phyloP scores from a whole-genome alignment of 163 green algal species.

The Chlorella variabilis region DNA sequence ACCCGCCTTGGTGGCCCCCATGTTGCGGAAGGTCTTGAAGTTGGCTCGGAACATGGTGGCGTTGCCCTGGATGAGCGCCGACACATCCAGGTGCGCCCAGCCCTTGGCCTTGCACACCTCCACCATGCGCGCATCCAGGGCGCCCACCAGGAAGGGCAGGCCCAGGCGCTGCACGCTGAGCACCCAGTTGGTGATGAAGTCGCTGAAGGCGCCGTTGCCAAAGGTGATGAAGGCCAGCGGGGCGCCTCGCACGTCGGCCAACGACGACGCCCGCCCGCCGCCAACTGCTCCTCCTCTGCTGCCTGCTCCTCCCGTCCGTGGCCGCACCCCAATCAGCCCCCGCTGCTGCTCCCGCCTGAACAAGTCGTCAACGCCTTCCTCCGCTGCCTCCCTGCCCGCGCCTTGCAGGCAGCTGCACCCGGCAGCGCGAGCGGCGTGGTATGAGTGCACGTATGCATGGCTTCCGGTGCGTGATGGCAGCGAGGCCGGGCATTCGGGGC shows the following conservation, averaged over 20 bases:
- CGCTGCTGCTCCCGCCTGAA: too few species aligned
- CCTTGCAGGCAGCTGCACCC: too few species aligned
- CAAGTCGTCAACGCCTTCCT: too few species aligned
- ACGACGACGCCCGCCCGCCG: neutral
- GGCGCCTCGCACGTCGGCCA: neutral
- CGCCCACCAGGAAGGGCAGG: constrained; percentile 3
- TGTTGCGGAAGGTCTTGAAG: constrained; percentile 24
- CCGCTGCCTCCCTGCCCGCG: too few species aligned
- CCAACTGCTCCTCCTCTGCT: neutral
- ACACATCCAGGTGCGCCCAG: constrained; percentile 14
- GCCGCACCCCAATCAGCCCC: too few species aligned
- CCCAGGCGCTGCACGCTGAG: constrained; percentile 8
- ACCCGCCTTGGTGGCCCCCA: constrained; percentile 24
- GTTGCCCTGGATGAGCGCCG: neutral
- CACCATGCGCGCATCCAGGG: constrained; percentile 5
- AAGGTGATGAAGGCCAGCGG: constrained; percentile 20
- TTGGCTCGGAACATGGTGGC: constrained; percentile 15
- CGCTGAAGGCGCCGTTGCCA: constrained; percentile 11
- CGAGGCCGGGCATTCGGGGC: too few species aligned
- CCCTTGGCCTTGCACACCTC: too few species aligned
- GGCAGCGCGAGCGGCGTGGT: too few species aligned
- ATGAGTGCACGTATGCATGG: too few species aligned
- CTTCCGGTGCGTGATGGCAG: too few species aligned
- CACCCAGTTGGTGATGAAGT: constrained; percentile 28
- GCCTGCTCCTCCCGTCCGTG: too few species aligned